A percentile compares a stretch with the other conserved stretches of the same genome.
Evolutionary conservation across 495 filamentous ascomycete species (phyloP).

Genomic region (Glarea lozoyensis): DNA sequence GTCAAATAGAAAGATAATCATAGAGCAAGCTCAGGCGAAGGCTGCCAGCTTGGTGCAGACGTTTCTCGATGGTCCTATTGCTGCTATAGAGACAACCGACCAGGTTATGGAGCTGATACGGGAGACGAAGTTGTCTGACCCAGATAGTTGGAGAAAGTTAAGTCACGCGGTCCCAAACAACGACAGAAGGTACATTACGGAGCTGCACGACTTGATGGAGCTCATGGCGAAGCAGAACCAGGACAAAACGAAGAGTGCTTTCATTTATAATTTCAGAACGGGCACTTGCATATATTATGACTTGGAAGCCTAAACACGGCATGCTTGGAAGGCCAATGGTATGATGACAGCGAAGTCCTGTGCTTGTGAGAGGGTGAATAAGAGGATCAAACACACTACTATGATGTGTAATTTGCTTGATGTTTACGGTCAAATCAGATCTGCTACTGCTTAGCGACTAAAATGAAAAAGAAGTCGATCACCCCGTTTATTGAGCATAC

Average conservation of each 20-base stretch:
- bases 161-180: constrained; percentile 68
- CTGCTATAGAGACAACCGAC: constrained; percentile 83
- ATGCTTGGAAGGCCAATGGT: no score
- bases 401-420: no score
- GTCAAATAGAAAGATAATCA: constrained; percentile 73
- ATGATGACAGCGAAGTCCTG: no score
- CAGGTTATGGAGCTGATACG: constrained; percentile 73
- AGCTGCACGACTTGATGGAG: constrained; percentile 71
- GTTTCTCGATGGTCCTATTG: constrained; percentile 67
- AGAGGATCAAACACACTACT: no score
- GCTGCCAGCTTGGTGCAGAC: constrained; percentile 54
- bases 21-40: constrained; percentile 66
- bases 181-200: constrained; percentile 79
- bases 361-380: no score
- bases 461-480: no score
- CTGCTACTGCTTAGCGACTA: no score
- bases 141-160: constrained; percentile 77
- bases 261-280: constrained; percentile 76
- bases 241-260: constrained; percentile 49
- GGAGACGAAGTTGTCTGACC: constrained; percentile 64
- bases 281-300: constrained; percentile 70
- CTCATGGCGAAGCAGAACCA: constrained; percentile 51
- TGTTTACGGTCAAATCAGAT: no score
- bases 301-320: constrained; percentile 46
- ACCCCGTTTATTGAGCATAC: no score